These are phyloP conservation scores for Ustilago bromivora DNA, from an alignment of 1,284 basidiomycete species.

Conservation along the genomic window DNA sequence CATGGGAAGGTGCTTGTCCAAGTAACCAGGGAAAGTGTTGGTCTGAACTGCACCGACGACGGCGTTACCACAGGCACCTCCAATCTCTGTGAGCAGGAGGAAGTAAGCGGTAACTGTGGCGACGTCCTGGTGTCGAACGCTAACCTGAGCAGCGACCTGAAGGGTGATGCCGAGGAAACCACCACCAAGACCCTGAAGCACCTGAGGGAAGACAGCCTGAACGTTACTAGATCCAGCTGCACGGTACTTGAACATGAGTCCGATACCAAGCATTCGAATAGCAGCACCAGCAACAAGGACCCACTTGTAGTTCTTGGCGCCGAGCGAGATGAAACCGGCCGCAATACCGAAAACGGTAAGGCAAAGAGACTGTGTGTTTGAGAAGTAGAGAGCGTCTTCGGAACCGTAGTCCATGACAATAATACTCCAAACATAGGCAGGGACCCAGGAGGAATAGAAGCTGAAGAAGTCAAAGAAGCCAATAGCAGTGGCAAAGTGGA, in stretches of 20 bases:
- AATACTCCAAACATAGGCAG: conserved; percentile 52
- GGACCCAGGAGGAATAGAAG: conserved; percentile 63
- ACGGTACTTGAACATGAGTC: conserved; percentile 68
- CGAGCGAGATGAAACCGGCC: conserved; percentile 59
- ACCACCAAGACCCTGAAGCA: conserved; percentile 67
- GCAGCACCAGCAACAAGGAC: conserved; percentile 53
- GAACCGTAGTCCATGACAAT: conserved; percentile 49
- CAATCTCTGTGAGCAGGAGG: conserved; percentile 64
- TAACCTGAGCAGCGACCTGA: conserved; percentile 65
- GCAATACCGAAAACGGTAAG: conserved; percentile 66
- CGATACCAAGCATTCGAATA: conserved; percentile 64
- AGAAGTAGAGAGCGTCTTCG: conserved; percentile 58
- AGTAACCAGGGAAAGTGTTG: conserved; percentile 47
- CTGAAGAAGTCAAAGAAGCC: conserved; percentile 68
- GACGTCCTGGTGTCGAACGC: conserved; percentile 68
- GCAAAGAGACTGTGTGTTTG: conserved; percentile 59
- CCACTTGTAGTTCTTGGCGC: conserved; percentile 67
- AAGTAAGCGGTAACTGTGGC: conserved; percentile 68
- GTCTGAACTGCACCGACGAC: conserved; percentile 61
- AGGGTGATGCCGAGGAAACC: conserved; percentile 65
- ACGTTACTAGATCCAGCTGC: conserved; percentile 48
- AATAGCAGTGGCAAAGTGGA: conserved; percentile 61
- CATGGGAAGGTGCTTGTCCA: conserved; percentile 49
- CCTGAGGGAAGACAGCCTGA: conserved; percentile 66
- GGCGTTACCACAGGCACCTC: conserved; percentile 63